Evolutionary conservation across 2,329 filamentous ascomycete genomes (phyloP).

Genomic region (Aaosphaeria pasadenensis): DNA sequence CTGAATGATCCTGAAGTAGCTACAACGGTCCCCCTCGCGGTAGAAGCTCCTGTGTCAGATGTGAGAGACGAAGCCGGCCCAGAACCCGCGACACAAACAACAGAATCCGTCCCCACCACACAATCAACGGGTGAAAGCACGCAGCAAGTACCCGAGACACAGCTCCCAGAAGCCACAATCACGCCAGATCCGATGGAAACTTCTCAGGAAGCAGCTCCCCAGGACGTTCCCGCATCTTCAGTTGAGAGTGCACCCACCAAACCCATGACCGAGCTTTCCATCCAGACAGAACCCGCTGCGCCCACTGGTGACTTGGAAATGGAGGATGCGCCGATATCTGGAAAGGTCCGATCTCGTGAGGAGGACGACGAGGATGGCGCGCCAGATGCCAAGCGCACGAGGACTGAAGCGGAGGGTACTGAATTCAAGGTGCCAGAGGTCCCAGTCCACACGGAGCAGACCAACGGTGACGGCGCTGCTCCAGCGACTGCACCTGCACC

Average conservation of each 20-base stretch:
- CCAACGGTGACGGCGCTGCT: constrained; percentile 21
- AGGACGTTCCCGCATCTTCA: constrained; percentile 1
- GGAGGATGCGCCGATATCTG: constrained; percentile 38
- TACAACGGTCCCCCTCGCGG: constrained; percentile 35
- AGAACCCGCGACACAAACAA: background rate
- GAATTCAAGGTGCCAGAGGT: constrained; percentile 45
- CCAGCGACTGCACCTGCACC: constrained; percentile 18
- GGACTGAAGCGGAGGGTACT: constrained; percentile 55
- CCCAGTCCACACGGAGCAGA: constrained; percentile 28
- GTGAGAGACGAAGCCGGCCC: constrained; percentile 27
- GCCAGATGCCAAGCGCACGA: constrained; percentile 76
- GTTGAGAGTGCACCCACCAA: constrained; percentile 25
- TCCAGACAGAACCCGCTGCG: constrained; percentile 20
- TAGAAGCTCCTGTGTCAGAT: constrained; percentile 40
- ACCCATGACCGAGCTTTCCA: constrained; percentile 30
- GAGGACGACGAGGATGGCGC: constrained; percentile 63
- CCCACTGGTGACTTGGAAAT: constrained; percentile 30
- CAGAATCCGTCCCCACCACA: constrained; percentile 7
- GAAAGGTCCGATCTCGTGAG: constrained; percentile 67
- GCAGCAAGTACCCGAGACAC: constrained; percentile 29
- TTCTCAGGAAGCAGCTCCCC: constrained; percentile 10
- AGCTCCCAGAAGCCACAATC: constrained; percentile 11
- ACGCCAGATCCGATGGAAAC: constrained; percentile 26
- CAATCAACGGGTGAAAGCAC: constrained; percentile 20
- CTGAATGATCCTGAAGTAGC: constrained; percentile 30